Conservation (phyloP, 2,329 filamentous ascomycete species). For the Tolypocladium ovalisporum region DNA sequence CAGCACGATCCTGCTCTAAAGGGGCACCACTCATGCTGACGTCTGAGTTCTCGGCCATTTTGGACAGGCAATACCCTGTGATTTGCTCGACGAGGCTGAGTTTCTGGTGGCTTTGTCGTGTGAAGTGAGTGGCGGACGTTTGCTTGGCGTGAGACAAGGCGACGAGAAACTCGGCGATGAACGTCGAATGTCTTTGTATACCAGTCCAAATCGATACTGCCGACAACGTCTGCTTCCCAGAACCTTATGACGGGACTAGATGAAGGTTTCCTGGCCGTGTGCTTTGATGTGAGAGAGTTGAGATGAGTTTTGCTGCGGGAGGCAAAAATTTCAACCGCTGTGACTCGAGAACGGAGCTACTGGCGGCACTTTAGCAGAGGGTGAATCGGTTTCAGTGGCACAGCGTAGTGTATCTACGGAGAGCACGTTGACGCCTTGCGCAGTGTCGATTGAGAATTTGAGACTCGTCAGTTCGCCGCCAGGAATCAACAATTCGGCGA, state of each 20-base stretch:
- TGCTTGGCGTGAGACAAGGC: neutral
- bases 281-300: neutral
- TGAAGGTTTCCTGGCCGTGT: neutral
- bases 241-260: neutral
- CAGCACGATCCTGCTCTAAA: conserved; percentile 7
- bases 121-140: neutral
- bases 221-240: neutral
- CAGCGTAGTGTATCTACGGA: neutral
- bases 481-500: neutral
- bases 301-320: neutral
- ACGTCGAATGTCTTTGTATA: neutral
- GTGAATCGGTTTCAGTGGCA: neutral
- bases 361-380: neutral
- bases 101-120: neutral
- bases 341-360: neutral
- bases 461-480: neutral
- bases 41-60: conserved; percentile 17
- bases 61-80: neutral
- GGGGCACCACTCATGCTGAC: conserved; percentile 10
- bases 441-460: neutral
- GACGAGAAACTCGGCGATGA: neutral
- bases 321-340: conserved; percentile 4
- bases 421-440: neutral
- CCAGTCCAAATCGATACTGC: neutral
- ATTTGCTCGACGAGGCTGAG: neutral